Base-by-base conservation (phyloP, 1,139 yeast genomes). In the Casaregolazyma lundiana region DNA sequence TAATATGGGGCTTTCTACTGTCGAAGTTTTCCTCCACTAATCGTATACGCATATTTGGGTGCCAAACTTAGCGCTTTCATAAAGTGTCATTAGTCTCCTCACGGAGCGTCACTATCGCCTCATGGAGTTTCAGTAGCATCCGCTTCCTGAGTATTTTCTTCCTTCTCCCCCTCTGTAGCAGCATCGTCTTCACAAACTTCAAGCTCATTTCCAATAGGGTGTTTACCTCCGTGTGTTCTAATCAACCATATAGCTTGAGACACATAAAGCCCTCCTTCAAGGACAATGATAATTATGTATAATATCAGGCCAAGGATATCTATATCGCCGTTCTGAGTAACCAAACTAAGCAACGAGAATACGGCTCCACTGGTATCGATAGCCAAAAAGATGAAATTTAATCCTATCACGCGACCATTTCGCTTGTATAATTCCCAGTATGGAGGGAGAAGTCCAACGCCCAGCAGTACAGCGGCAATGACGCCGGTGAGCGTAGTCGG, bases 301-400 rank as follows among this genome's bases (percentile, higher is more conserved):
- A 89, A 70, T 0, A 84, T 72, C 53, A 87, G 76, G 48, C 96
- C 94, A 78, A 90, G 76, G 32, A 81, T 65, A 62, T 89, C 96
- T 68, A 84, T 65, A 6, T 51, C 46, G 13, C 70, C 69, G 13
- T 54, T 52, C 47, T 62, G 62, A 11, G 59, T 54, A 5, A 60
- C 65, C 30, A 66, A 56, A 63, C 89, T 77, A 51, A 83, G 68
- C 61, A 86, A 71, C 13, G 90, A 84, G 49, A 87, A 76, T 41
- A 87, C 63, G 0, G 97, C 97, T 8, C 97, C 97, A 44, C 75
- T 55, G 6, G 86, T 76, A 63, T 90, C 97, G 61, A 89, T 72
- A n/a, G 70, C 58, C 49, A 90, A 69, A 56, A 90, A 90, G n/a
- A 82, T 58, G 61, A 90, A 88, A 61, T 88, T 88, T 58, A 90